phyloP scores from a whole-genome alignment of 2,329 filamentous ascomycete genomes.

The Fusarium burgessii region DNA sequence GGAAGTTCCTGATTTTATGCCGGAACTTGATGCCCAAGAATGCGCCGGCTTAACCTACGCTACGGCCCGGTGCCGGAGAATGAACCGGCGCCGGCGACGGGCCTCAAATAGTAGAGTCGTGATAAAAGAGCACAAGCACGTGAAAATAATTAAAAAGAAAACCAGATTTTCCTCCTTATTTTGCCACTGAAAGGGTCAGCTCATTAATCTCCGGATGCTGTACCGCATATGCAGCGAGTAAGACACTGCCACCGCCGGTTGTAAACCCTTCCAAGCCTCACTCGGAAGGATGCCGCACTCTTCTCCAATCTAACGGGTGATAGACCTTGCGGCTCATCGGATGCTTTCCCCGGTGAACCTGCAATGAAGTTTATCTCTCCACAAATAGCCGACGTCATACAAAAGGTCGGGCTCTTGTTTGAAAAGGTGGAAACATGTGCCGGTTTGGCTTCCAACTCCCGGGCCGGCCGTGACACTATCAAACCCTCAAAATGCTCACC shows the following conservation, averaged over 20 bases:
- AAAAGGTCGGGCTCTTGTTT: neutral
- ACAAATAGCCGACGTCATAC: conserved; percentile 18
- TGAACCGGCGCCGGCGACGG: conserved; percentile 9
- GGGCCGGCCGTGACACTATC: conserved; percentile 10
- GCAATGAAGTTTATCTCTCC: neutral
- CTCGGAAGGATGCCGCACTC: neutral
- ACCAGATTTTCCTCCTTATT: neutral
- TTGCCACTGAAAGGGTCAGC: neutral
- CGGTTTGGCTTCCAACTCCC: conserved; percentile 4
- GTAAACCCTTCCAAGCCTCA: neutral
- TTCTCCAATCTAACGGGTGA: conserved; percentile 1
- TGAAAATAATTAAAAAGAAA: neutral
- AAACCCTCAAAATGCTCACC: neutral
- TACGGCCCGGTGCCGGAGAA: conserved; percentile 20
- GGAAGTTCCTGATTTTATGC: neutral
- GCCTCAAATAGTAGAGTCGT: neutral
- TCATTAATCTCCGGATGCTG: neutral
- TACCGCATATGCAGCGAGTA: neutral
- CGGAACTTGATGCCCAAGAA: neutral
- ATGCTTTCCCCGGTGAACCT: conserved; percentile 4
- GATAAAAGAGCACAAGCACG: neutral
- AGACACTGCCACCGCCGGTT: conserved; percentile 24
- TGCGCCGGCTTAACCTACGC: conserved; percentile 1
- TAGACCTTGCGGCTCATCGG: conserved; percentile 6
- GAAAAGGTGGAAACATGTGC: neutral